A percentile compares a stretch with the other conserved stretches of the same genome.
These are phyloP conservation scores for Macrophomina phaseolina DNA, from an alignment of 2,329 filamentous ascomycete species.

Conservation along the genomic window DNA sequence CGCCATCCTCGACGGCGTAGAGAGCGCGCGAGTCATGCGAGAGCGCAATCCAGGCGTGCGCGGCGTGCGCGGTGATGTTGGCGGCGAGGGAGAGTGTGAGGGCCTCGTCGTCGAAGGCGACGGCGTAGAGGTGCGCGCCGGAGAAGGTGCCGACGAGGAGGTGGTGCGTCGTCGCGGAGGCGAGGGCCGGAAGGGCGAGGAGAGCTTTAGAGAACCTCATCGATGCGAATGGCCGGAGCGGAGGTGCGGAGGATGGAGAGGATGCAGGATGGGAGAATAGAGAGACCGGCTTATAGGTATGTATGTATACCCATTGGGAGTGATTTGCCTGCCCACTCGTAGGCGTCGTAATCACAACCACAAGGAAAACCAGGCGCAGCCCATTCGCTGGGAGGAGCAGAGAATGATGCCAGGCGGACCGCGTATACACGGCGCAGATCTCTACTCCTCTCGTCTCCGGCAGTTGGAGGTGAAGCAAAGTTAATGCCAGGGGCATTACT, in stretches of 20 bases:
- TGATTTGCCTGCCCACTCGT: background rate
- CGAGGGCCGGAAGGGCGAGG: background rate
- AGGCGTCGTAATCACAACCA: background rate
- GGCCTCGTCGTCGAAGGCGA: conserved; percentile 24
- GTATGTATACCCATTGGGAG: background rate
- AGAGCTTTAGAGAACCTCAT: background rate
- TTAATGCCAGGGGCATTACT: no score
- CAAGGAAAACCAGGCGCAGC: background rate
- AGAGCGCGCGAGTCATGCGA: conserved; percentile 25
- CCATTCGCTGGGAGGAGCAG: background rate
- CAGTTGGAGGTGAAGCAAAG: background rate
- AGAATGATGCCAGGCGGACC: conserved; percentile 1
- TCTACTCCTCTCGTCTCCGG: background rate
- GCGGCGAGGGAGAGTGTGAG: conserved; percentile 20
- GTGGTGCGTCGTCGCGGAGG: conserved; percentile 21
- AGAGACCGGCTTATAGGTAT: conserved; percentile 3
- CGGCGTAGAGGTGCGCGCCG: conserved; percentile 19
- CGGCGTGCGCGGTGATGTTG: conserved; percentile 25
- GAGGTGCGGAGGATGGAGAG: background rate
- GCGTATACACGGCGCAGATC: conserved; percentile 12
- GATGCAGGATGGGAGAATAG: background rate
- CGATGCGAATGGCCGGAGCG: background rate
- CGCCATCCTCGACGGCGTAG: conserved; percentile 23
- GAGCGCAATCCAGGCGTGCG: conserved; percentile 24
- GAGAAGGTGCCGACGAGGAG: conserved; percentile 27